Evolutionary conservation across 23 red algal genomes (phyloP).

Genomic region (Gracilaria gracilis): DNA sequence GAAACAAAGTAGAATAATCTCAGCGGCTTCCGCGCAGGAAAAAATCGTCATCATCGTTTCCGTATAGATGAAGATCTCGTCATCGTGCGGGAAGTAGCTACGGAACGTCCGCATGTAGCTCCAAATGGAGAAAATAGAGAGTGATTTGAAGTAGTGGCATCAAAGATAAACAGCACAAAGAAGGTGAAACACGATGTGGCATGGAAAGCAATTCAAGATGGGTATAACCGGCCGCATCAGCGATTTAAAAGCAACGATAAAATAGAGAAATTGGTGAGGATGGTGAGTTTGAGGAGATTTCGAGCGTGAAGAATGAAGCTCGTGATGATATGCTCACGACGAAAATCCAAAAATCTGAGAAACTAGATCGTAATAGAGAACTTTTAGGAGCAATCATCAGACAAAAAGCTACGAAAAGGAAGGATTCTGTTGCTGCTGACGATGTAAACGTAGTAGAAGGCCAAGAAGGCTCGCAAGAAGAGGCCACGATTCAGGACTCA

Average conservation of each 20-base stretch:
- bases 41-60: too few relatives aligned
- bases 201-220: neutral
- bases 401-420: neutral
- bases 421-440: neutral
- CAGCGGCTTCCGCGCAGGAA: too few relatives aligned
- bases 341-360: neutral
- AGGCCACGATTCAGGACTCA: too few relatives aligned
- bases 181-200: neutral
- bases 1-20: too few relatives aligned
- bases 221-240: neutral
- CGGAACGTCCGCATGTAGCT: neutral
- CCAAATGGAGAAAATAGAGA: neutral
- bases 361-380: neutral
- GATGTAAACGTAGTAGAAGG: too few relatives aligned
- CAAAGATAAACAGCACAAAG: neutral
- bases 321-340: neutral
- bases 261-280: neutral
- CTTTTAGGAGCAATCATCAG: neutral
- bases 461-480: neutral
- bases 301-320: neutral
- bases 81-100: too few relatives aligned
- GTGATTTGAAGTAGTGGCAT: neutral
- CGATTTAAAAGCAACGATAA: neutral
- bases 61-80: too few relatives aligned
- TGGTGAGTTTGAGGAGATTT: neutral